These are phyloP conservation scores for Dactylellina parvicollis DNA, from an alignment of 2,329 filamentous ascomycete species.

Conservation along the genomic window DNA sequence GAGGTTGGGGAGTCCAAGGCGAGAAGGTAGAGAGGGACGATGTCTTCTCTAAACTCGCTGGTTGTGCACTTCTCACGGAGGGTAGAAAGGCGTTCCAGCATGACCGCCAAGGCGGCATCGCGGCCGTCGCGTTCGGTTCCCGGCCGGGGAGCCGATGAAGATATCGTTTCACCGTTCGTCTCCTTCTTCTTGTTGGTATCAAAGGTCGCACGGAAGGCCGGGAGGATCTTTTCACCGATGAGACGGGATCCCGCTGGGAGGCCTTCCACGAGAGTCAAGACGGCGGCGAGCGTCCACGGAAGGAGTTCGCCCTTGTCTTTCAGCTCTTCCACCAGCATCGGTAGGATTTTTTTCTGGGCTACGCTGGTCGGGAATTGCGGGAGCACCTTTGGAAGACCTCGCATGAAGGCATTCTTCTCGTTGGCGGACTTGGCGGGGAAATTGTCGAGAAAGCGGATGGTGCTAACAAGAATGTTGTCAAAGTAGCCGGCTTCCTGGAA, in stretches of 20 bases:
- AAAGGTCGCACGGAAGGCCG: conserved; percentile 84
- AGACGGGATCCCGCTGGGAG: conserved; percentile 79
- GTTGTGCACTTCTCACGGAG: conserved; percentile 84
- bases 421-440: conserved; percentile 90
- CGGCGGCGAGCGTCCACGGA: conserved; percentile 84
- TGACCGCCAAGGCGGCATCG: conserved; percentile 89
- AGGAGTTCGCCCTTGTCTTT: conserved; percentile 85
- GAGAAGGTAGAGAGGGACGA: conserved; percentile 83
- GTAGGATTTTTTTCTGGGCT: conserved; percentile 91
- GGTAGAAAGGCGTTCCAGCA: conserved; percentile 81
- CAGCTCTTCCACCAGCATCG: conserved; percentile 87
- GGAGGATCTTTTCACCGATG: conserved; percentile 87
- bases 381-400: conserved; percentile 84
- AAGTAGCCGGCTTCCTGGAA: conserved; percentile 97
- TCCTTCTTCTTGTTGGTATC: conserved; percentile 55
- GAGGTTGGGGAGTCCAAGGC: conserved; percentile 90
- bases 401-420: conserved; percentile 91
- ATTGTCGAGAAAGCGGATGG: conserved; percentile 90
- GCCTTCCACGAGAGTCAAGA: conserved; percentile 86
- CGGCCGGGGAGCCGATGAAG: conserved; percentile 44
- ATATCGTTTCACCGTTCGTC: conserved; percentile 14
- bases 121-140: conserved; percentile 67
- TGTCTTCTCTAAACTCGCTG: conserved; percentile 95
- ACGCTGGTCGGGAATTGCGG: conserved; percentile 93
- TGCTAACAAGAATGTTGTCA: conserved; percentile 94